These are phyloP conservation scores for Fusarium verrucosum DNA, from an alignment of 2,329 filamentous ascomycete species.

Conservation along the genomic window DNA sequence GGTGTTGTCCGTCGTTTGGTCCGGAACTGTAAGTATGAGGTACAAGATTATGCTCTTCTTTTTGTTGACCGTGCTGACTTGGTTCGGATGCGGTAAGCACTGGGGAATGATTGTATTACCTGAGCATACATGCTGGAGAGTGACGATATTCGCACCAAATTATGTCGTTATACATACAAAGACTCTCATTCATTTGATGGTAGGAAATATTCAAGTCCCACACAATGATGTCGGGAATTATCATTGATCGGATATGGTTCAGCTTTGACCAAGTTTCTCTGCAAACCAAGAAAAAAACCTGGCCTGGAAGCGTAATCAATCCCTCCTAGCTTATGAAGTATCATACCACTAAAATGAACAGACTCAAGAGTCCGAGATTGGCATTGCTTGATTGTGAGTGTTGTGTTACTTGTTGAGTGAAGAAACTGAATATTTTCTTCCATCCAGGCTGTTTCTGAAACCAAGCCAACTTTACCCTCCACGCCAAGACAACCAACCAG, in stretches of 20 bases:
- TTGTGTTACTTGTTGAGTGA: neutral
- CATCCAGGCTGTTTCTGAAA: neutral
- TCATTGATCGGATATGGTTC: slow-evolving; percentile 12
- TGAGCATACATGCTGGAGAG: neutral
- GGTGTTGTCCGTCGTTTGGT: too few species aligned
- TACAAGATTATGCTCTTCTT: slow-evolving; percentile 1
- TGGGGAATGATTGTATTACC: too few species aligned
- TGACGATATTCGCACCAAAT: neutral
- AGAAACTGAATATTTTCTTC: neutral
- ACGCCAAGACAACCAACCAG: neutral
- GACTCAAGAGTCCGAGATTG: neutral
- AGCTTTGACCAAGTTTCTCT: slow-evolving; percentile 18
- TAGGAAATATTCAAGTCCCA: neutral
- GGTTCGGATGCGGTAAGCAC: neutral
- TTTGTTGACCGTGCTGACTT: too few species aligned
- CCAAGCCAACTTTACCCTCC: neutral
- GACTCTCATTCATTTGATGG: neutral
- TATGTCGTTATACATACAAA: neutral
- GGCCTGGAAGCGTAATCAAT: slow-evolving; percentile 13
- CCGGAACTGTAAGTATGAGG: neutral
- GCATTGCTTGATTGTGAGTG: neutral
- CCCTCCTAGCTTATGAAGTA: slow-evolving; percentile 6
- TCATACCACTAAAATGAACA: neutral
- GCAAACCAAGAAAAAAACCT: slow-evolving; percentile 31
- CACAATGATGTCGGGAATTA: neutral